Base-by-base conservation (phyloP, 768 basidiomycete genomes). In the Collybiopsis confluens region DNA sequence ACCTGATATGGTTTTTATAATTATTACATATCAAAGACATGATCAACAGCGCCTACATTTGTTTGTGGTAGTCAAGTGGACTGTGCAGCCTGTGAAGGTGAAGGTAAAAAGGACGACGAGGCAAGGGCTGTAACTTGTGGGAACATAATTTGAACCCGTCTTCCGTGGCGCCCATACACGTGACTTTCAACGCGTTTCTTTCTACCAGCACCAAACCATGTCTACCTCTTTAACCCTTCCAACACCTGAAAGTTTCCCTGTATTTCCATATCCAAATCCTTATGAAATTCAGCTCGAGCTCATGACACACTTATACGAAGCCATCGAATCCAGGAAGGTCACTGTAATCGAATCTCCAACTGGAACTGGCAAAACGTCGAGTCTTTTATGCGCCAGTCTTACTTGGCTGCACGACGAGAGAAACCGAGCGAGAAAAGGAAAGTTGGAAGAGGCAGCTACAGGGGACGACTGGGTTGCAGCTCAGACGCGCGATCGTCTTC, bases 291-390 rank as follows among this genome's bases (percentile, higher is more conserved):
- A 98, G 65, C 71, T 78, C 0, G 81, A 90, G 33, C 81, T 98
- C 24, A 97, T 98, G 95, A 82, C 75, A 16, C 90, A 93, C 58
- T 72, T 98, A 1, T 98, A 94, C 67, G 61, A 76, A 5, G 77
- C 87, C 0, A 88, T 97, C 42, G 92, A 95, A 65, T 59, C 71
- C n/a, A 73, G 72, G 42, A 83, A 83, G 58, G 80, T 97, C 16
- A 81, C 92, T 1, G 86, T 98, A 45, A 78, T 95, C 27, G 92
- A 94, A 67, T 90, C 88, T 59, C 92, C 92, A 0, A 94, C 92
- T 0, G 92, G 92, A 61, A 94, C 92, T 23, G 92, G 92, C 24
- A 96, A 96, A 68, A 93, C 92, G 0, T 69, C 93, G 30, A 90
- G 85, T 62, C 73, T 95, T 15, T 74, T 95, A 24, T 90, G 86